These are phyloP conservation scores for Glutinoglossum americanum DNA, from an alignment of 495 filamentous ascomycete genomes.

Conservation along the genomic window DNA sequence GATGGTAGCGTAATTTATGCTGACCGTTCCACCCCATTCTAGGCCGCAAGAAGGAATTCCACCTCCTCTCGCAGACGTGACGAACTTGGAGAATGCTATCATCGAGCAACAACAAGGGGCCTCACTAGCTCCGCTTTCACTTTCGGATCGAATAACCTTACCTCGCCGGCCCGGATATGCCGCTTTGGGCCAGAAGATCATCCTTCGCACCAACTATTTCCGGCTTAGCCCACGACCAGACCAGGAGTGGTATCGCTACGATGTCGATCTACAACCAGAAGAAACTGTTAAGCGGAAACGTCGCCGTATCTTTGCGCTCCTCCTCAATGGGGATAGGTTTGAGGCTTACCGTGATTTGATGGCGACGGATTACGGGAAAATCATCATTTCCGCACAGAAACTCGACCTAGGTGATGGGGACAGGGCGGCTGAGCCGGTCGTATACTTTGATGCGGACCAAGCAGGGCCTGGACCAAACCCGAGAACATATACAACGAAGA, in stretches of 20 bases:
- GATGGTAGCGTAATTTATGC: background rate
- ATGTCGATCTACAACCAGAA: slow-evolving; percentile 7
- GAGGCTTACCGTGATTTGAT: slow-evolving; percentile 4
- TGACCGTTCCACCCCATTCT: background rate
- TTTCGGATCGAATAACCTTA: slow-evolving; percentile 4
- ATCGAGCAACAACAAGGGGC: background rate
- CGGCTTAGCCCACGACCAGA: slow-evolving; percentile 8
- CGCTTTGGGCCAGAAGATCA: slow-evolving; percentile 15
- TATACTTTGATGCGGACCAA: slow-evolving; percentile 7
- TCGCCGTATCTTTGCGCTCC: slow-evolving; percentile 7
- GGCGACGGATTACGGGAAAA: slow-evolving; percentile 14
- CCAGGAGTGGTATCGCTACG: slow-evolving; percentile 12
- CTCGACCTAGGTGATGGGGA: slow-evolving; percentile 7
- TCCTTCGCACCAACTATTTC: slow-evolving; percentile 27
- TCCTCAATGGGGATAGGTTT: background rate
- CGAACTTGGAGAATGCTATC: background rate
- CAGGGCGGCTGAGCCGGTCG: slow-evolving; percentile 5
- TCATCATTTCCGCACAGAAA: slow-evolving; percentile 12
- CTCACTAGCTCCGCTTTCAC: background rate
- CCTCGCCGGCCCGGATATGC: slow-evolving; percentile 24
- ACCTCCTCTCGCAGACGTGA: background rate
- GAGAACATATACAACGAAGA: background rate
- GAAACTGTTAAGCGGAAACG: slow-evolving; percentile 1
- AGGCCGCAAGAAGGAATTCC: background rate
- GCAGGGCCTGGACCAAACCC: background rate